These are phyloP conservation scores for Acanthamoeba triangularis DNA, from an alignment of 208 protist species.

Conservation along the genomic window DNA sequence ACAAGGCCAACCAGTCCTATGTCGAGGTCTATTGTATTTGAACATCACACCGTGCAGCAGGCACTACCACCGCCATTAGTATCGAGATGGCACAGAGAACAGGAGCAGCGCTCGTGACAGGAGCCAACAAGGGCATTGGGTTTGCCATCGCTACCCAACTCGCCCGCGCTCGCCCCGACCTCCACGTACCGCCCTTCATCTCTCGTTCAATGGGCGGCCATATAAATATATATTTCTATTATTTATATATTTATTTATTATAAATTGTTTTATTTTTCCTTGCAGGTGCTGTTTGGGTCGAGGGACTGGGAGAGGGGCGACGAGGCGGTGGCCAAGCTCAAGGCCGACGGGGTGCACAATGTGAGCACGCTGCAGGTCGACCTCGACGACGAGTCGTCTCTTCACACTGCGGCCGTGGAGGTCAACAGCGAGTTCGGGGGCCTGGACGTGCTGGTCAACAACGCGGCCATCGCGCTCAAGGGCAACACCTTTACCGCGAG, in stretches of 20 bases:
- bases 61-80: no score
- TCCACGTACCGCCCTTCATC: not conserved
- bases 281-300: slow-evolving; percentile 30
- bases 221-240: not conserved
- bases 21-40: no score
- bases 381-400: slow-evolving; percentile 22
- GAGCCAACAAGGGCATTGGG: slow-evolving; percentile 64
- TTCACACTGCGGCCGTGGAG: not conserved
- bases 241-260: not conserved
- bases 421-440: slow-evolving; percentile 42
- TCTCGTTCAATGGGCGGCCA: not conserved
- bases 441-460: slow-evolving; percentile 72
- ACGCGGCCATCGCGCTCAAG: slow-evolving; percentile 63
- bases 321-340: slow-evolving; percentile 13
- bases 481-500: slow-evolving; percentile 29
- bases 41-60: no score
- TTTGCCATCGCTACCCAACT: slow-evolving; percentile 17
- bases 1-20: no score
- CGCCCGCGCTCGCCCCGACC: not conserved
- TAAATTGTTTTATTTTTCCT: not conserved
- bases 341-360: not conserved
- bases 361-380: slow-evolving; percentile 1
- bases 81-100: not conserved
- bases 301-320: slow-evolving; percentile 1
- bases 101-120: slow-evolving; percentile 20